Evolutionary conservation across 2,329 filamentous ascomycete genomes (phyloP).

Genomic region (Graphilbum fragrans): DNA sequence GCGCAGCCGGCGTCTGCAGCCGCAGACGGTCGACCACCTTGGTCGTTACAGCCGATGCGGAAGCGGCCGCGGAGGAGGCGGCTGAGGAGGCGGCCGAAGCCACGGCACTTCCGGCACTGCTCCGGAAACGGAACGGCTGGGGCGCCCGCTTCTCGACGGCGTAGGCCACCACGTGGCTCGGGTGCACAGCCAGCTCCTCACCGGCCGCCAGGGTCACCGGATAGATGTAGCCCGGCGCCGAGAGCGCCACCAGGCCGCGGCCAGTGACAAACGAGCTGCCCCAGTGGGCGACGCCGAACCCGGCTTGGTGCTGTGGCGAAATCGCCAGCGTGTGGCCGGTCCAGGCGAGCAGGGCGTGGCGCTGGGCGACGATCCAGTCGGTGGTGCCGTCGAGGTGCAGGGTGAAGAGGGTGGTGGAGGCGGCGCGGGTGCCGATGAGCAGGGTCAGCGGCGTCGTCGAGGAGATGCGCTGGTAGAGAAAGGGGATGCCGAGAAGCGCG

Average conservation of each 20-base stretch:
- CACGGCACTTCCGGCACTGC: not conserved
- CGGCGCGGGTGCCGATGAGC: constrained; percentile 76
- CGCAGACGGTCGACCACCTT: constrained; percentile 29
- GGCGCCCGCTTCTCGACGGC: constrained; percentile 63
- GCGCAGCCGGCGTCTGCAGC: constrained; percentile 64
- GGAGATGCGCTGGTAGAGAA: constrained; percentile 85
- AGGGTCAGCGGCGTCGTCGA: constrained; percentile 82
- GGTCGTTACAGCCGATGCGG: not conserved
- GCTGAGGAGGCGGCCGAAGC: constrained; percentile 21
- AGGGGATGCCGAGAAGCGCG: constrained; percentile 74
- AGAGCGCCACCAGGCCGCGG: constrained; percentile 72
- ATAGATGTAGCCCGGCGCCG: constrained; percentile 81
- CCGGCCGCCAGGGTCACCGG: constrained; percentile 68
- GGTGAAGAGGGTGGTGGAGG: constrained; percentile 75
- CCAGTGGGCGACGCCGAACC: constrained; percentile 76
- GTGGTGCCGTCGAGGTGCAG: constrained; percentile 85
- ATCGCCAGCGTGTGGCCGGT: constrained; percentile 77
- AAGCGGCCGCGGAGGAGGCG: constrained; percentile 14
- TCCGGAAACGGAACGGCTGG: constrained; percentile 63
- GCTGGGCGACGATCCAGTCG: constrained; percentile 89
- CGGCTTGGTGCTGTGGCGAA: constrained; percentile 50
- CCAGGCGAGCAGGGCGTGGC: constrained; percentile 87
- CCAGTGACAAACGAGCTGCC: constrained; percentile 83
- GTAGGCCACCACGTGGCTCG: constrained; percentile 86
- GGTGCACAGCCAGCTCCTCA: constrained; percentile 86